These are phyloP conservation scores for Zostera marina DNA, from an alignment of 116 monocot genomes.

Conservation along the genomic window DNA sequence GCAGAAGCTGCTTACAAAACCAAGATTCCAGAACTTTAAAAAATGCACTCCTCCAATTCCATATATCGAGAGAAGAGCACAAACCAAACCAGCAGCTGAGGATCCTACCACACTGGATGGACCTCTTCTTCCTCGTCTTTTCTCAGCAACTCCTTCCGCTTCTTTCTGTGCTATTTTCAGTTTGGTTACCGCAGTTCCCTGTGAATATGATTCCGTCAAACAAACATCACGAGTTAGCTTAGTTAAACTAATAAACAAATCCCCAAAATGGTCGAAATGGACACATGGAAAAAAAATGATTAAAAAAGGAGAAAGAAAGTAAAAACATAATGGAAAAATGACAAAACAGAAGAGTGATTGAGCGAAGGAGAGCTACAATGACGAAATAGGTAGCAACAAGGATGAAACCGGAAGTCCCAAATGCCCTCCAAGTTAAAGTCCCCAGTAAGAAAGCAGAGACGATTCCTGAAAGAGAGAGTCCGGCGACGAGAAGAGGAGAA, in stretches of 20 bases:
- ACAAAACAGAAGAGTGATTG: neutral
- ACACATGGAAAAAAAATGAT: neutral
- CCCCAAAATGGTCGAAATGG: neutral
- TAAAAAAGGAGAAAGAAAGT: neutral
- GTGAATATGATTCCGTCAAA: no score
- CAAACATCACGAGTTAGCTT: neutral
- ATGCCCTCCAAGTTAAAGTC: conserved; percentile 73
- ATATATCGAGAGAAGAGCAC: conserved; percentile 64
- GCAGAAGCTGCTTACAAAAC: conserved; percentile 88
- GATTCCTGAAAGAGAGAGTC: conserved; percentile 56
- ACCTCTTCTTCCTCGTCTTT: conserved; percentile 80
- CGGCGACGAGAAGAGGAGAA: conserved; percentile 60
- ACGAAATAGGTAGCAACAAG: conserved; percentile 75
- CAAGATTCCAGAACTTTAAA: conserved; percentile 53
- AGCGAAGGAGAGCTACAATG: conserved; percentile 22
- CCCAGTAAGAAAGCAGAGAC: conserved; percentile 62
- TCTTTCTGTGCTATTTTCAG: conserved; percentile 79
- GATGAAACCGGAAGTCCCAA: conserved; percentile 49
- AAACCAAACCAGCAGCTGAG: conserved; percentile 69
- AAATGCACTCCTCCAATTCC: conserved; percentile 32
- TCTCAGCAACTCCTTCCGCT: conserved; percentile 85
- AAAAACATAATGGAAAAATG: neutral
- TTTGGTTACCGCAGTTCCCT: conserved; percentile 88
- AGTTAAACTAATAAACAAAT: no score
- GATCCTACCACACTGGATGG: conserved; percentile 90